Evolutionary conservation across 345 rosid genomes (phyloP).

Genomic region (Hibiscus mutabilis): DNA sequence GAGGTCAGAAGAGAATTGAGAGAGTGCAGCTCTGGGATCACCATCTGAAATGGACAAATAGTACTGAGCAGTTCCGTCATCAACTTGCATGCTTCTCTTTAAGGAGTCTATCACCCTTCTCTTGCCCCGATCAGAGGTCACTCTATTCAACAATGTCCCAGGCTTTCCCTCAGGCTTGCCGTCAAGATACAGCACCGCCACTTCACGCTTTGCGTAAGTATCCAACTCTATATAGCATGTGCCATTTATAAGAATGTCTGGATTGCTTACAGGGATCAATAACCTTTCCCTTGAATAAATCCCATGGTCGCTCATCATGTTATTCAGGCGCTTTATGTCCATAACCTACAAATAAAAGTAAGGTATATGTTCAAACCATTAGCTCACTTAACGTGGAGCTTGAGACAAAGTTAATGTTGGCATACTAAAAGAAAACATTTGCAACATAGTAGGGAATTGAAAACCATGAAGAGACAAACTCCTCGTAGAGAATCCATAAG

Average conservation of each 20-base stretch:
- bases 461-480: too few relatives aligned
- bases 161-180: conserved; percentile 43
- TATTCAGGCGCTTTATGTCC: conserved; percentile 76
- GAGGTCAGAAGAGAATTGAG: conserved; percentile 62
- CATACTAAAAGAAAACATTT: neutral
- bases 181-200: conserved; percentile 69
- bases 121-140: conserved; percentile 48
- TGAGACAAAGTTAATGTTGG: neutral
- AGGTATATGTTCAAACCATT: too few relatives aligned
- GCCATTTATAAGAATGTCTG: conserved; percentile 43
- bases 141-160: conserved; percentile 18
- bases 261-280: conserved; percentile 68
- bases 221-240: conserved; percentile 85
- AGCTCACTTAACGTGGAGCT: neutral
- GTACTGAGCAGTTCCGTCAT: conserved; percentile 80
- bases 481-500: too few relatives aligned
- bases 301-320: conserved; percentile 89
- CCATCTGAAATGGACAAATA: conserved; percentile 73
- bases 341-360: conserved; percentile 40
- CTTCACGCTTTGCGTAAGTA: conserved; percentile 63
- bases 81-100: conserved; percentile 86
- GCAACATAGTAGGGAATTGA: neutral
- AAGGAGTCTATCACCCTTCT: conserved; percentile 57
- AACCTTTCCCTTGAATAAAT: conserved; percentile 81
- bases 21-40: conserved; percentile 69